A percentile compares a stretch with the other conserved stretches of the same genome.
Evolutionary conservation across 208 protist genomes (phyloP).

Genomic region (Leishmania tarentolae): DNA sequence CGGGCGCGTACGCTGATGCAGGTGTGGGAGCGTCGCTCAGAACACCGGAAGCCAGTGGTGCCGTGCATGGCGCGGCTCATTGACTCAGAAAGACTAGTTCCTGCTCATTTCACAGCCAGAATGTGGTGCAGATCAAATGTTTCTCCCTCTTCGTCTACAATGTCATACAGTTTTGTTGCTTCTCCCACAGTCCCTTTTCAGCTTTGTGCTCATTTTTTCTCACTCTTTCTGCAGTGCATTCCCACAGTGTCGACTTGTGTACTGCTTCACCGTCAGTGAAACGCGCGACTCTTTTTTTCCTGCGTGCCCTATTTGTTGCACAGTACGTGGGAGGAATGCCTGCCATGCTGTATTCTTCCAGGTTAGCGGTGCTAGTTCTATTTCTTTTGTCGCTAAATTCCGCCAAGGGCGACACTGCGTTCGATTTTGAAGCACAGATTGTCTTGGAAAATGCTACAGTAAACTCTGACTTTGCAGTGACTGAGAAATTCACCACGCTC

Average conservation of each 20-base stretch:
- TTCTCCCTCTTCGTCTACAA: not conserved
- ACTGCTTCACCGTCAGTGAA: not conserved
- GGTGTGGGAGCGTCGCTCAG: not conserved
- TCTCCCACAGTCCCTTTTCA: not conserved
- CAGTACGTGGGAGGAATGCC: not conserved
- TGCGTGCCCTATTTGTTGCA: not conserved
- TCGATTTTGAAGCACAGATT: conserved; percentile 44
- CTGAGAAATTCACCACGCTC: conserved; percentile 19
- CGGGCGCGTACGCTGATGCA: not conserved
- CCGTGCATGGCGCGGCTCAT: not conserved
- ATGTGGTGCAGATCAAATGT: not conserved
- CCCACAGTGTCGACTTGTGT: not conserved
- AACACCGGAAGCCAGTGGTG: not conserved
- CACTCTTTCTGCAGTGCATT: not conserved
- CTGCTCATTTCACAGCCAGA: not conserved
- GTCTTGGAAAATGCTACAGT: conserved; percentile 36
- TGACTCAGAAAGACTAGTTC: not conserved
- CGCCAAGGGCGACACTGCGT: conserved; percentile 22
- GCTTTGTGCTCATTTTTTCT: not conserved
- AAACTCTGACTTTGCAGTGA: conserved; percentile 29
- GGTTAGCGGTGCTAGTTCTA: conserved; percentile 3
- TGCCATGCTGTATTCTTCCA: not conserved
- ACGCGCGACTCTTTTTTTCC: not conserved
- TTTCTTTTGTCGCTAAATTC: not conserved
- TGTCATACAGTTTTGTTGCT: not conserved